Base-by-base conservation (phyloP, 371 early-diverging fungal genomes). In the Rhizopus delemar region DNA sequence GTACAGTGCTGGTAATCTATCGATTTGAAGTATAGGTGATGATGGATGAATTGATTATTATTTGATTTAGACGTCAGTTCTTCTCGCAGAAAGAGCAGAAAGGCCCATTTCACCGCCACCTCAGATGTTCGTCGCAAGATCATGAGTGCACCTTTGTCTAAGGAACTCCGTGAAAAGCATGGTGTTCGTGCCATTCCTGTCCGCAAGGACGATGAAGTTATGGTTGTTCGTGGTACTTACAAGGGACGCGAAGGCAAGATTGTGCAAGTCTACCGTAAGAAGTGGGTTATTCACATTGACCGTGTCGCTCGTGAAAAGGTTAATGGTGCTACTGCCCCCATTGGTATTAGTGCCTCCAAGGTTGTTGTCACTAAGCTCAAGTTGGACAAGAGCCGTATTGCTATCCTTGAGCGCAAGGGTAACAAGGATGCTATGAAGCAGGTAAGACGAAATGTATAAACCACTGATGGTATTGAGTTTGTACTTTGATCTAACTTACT, bases 231-330 rank as follows among this genome's bases (percentile, higher is more conserved):
- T 65, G 99, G 99, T 69, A 86, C 84, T 78, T 82, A 86, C 90
- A 97, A 97, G 92, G 98, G 96, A 73, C 92, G 93, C 69, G 93
- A 95, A 78, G 99, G 99, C 75, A 95, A 96, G 92, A 93, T 98
- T 67, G 80, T 83, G 60, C 86, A 91, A 66, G 95, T 94, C 75
- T 98, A 97, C 93, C 94, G 99, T 75, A 92, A 93, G 85, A 96
- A 95, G 91, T 98, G 89, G 88, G 91, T 95, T 67, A 97, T 98
- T 82, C 93, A 98, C 91, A 87, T 98, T 67, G 97, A 98, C 75
- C 93, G 95, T 74, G 81, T 98, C 72, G 86, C 81, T 77, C 90
- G 90, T 74, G 98, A 98, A 78, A 98, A 98, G 93, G 90, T 88
- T 73, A 98, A 97, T 87, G 96, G 96, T 78, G 86, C 88, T 68